Base-by-base conservation (phyloP, 768 basidiomycete species). In the Lactarius indigo region DNA sequence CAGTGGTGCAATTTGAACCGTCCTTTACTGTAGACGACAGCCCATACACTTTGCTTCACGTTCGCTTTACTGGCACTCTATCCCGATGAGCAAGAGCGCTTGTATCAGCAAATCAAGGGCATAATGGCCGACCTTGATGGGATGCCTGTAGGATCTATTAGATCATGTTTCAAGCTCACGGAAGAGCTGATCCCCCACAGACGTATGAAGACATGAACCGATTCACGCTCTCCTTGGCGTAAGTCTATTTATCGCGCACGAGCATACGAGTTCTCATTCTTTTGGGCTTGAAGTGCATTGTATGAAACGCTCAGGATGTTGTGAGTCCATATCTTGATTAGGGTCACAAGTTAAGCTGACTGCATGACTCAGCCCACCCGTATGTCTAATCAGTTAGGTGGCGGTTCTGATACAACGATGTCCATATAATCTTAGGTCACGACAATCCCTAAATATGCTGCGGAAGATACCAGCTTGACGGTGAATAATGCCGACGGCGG, bases 261-360 rank as follows among this genome's bases (percentile, higher is more conserved):
- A 44, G 20, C 31, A n/a, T 47, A 20, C 35, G 3, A 30, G 33
- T 56, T 41, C 57, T 66, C 33, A 64, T 56, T 5, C 12, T 6
- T 9, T 12, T 20, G 28, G 23, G 5, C 23, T 17, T 6, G 50
- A 41, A 84, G 83, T 20, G 81, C 82, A 3, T 80, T 82, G 64
- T 76, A 84, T 64, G 84, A 85, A 72, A 82, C 83, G 3, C 72
- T 84, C 26, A 77, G 84, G 28, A 68, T 84, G 73, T 84, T 65
- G 68, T 71, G 42, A 54, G 70, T 70, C 2, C 17, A 10, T 13
- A 12, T 63, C 26, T 39, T 26, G 12, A 61, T 26, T 3, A 1
- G 42, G 3, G 20, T 30, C 26, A 17, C 12, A 20, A 2, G 10
- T 31, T 13, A n/a, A 3, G 28, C 31, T 61, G 12, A 68, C 12